Percentiles rank a stretch among this genome's conserved stretches.
These are phyloP conservation scores for Paxillus ammoniavirescens DNA, from an alignment of 768 basidiomycete genomes.

Conservation along the genomic window DNA sequence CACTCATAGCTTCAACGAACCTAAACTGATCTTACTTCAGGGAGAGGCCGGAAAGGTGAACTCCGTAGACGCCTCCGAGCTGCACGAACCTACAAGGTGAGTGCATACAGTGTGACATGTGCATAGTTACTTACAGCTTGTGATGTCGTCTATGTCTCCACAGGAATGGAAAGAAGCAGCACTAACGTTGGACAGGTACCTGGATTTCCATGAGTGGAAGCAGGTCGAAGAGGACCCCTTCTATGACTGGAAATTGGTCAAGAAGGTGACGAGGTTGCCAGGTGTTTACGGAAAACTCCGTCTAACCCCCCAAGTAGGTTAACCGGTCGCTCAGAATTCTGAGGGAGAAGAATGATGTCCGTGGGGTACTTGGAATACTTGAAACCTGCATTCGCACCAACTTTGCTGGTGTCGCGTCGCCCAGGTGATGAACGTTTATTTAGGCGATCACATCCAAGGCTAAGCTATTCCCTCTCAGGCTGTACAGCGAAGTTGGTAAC, in stretches of 20 bases:
- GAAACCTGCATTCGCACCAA: constrained; percentile 90
- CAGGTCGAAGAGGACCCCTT: constrained; percentile 80
- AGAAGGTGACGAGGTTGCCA: constrained; percentile 48
- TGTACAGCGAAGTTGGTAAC: constrained; percentile 77
- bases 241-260: constrained; percentile 88
- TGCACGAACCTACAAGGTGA: constrained; percentile 70
- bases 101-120: constrained; percentile 5
- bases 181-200: constrained; percentile 69
- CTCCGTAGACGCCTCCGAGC: constrained; percentile 74
- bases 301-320: constrained; percentile 45
- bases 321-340: constrained; percentile 68
- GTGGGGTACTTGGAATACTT: constrained; percentile 84
- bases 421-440: constrained; percentile 45
- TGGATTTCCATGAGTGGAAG: constrained; percentile 92
- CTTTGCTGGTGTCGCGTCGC: constrained; percentile 90
- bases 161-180: constrained; percentile 91
- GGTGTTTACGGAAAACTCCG: too few relatives aligned
- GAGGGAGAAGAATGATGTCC: constrained; percentile 75
- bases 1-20: neutral
- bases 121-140: too few relatives aligned
- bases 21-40: constrained; percentile 37
- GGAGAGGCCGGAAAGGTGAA: constrained; percentile 82
- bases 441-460: neutral
- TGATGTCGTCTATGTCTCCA: neutral
- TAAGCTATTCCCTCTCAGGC: constrained; percentile 38